Evolutionary conservation across 2,329 filamentous ascomycete species (phyloP).

Genomic region (Botrytis elliptica): DNA sequence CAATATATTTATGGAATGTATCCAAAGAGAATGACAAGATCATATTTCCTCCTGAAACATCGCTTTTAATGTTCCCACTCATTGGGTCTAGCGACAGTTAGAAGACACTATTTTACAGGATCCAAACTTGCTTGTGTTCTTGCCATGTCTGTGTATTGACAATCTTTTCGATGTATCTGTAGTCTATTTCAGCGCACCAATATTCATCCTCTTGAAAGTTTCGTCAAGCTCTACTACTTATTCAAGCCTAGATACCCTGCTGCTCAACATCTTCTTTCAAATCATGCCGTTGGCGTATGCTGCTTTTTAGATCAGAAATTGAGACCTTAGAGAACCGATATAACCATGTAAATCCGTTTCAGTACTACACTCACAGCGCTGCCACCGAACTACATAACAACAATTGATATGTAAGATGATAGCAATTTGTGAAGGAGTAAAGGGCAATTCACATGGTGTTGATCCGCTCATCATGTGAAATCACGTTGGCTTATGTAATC

Average conservation of each 20-base stretch:
- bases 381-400: not conserved
- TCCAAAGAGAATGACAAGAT: too few relatives aligned
- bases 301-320: not conserved
- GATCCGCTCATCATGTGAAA: not conserved
- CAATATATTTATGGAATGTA: too few relatives aligned
- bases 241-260: not conserved
- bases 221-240: too few relatives aligned
- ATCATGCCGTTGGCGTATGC: not conserved
- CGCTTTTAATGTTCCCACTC: too few relatives aligned
- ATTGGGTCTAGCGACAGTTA: too few relatives aligned
- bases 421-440: not conserved
- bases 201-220: too few relatives aligned
- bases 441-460: not conserved
- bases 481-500: constrained; percentile 7
- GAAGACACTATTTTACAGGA: too few relatives aligned
- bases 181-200: too few relatives aligned
- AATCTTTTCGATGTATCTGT: too few relatives aligned
- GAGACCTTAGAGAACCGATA: not conserved
- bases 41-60: too few relatives aligned
- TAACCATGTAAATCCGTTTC: not conserved
- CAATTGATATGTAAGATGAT: not conserved
- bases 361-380: not conserved
- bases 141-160: too few relatives aligned
- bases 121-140: too few relatives aligned
- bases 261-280: not conserved